Evolutionary conservation across 2,329 filamentous ascomycete species (phyloP).

Genomic region (Pseudonectria foliicola): DNA sequence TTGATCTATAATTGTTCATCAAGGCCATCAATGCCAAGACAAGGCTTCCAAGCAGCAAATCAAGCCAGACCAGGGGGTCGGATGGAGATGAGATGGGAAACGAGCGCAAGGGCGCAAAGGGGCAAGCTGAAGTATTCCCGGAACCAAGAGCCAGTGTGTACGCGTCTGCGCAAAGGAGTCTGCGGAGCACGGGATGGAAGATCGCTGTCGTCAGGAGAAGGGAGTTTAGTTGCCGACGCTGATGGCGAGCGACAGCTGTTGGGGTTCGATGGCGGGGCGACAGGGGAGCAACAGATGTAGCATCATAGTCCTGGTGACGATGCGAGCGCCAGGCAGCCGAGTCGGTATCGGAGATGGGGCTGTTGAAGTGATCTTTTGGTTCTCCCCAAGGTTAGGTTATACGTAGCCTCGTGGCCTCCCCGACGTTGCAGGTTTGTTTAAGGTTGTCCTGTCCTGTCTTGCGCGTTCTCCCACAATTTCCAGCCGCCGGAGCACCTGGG

Average conservation of each 20-base stretch:
- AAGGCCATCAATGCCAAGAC: constrained; percentile 20
- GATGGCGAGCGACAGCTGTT: constrained; percentile 18
- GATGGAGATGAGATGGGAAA: not conserved
- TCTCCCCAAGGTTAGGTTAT: too few species aligned
- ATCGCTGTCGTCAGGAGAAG: constrained; percentile 2
- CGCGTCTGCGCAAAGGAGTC: too few species aligned
- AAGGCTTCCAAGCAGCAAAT: constrained; percentile 4
- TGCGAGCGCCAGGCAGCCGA: constrained; percentile 5
- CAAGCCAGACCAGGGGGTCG: constrained; percentile 4
- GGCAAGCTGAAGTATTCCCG: not conserved
- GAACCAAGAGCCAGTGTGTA: too few species aligned
- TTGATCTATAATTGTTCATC: constrained; percentile 21
- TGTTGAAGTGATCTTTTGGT: too few species aligned
- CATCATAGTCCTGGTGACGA: constrained; percentile 8
- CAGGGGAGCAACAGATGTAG: constrained; percentile 9
- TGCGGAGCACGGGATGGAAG: not conserved
- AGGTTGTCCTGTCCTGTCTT: constrained; percentile 11
- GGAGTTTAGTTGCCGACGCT: constrained; percentile 10
- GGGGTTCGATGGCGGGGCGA: constrained; percentile 16
- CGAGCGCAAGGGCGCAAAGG: constrained; percentile 1
- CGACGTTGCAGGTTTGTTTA: constrained; percentile 16
- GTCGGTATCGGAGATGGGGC: too few species aligned
- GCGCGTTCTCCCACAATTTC: constrained; percentile 26
- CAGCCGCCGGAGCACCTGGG: constrained; percentile 12
- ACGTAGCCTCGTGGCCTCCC: constrained; percentile 21